phyloP scores from a whole-genome alignment of 192 early-diverging fungal species.

The Backusella luteola region DNA sequence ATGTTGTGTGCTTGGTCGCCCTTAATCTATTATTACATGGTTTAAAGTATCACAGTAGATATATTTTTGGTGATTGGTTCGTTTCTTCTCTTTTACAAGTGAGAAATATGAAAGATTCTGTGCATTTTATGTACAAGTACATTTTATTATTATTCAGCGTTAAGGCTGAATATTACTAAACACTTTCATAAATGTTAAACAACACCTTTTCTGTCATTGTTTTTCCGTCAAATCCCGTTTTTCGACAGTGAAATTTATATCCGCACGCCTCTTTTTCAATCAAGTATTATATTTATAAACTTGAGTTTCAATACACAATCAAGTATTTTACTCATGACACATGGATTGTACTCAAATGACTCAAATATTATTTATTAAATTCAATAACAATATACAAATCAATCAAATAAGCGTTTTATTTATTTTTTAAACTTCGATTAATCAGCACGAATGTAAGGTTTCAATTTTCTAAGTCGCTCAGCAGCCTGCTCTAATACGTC shows the following conservation, averaged over 20 bases:
- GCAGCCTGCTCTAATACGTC: constrained; percentile 77
- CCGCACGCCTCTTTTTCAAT: background rate
- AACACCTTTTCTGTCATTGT: background rate
- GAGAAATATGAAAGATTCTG: too few species aligned
- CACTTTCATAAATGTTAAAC: background rate
- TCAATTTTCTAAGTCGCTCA: constrained; percentile 61
- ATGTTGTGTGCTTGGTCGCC: too few species aligned
- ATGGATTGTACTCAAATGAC: background rate
- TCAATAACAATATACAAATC: background rate
- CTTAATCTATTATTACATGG: too few species aligned
- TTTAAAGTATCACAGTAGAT: too few species aligned
- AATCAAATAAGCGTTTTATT: background rate
- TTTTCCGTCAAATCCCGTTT: background rate
- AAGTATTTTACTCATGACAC: background rate
- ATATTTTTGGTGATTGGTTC: too few species aligned
- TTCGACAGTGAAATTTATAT: too few species aligned
- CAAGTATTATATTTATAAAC: background rate
- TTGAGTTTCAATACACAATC: background rate
- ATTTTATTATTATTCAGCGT: too few species aligned
- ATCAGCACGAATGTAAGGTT: constrained; percentile 42
- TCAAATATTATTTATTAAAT: background rate
- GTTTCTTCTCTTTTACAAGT: too few species aligned
- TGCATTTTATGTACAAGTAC: too few species aligned
- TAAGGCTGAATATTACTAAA: too few species aligned
- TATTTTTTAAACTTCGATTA: background rate